Conservation (phyloP, 2,329 filamentous ascomycete species). For the Chrysoporthe puriensis region DNA sequence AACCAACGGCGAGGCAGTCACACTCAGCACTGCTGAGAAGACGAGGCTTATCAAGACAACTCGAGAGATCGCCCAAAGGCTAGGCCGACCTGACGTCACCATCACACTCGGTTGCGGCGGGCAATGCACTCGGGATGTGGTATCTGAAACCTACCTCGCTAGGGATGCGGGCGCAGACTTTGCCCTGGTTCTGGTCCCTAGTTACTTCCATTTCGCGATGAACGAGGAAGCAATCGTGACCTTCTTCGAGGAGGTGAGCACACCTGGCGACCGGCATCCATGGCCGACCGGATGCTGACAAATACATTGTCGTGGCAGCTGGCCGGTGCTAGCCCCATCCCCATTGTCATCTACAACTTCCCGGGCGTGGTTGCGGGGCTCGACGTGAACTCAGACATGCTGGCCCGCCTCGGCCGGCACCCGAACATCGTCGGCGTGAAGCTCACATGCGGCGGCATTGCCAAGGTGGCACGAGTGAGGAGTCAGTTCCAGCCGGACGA, state of each 20-base stretch:
- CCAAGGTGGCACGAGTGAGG: slow-evolving; percentile 65
- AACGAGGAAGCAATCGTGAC: slow-evolving; percentile 60
- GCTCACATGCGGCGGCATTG: slow-evolving; percentile 72
- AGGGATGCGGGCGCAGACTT: slow-evolving; percentile 67
- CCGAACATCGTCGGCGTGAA: slow-evolving; percentile 72
- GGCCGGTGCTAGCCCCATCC: slow-evolving; percentile 62
- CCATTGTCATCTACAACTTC: slow-evolving; percentile 75
- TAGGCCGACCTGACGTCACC: slow-evolving; percentile 59
- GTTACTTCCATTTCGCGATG: slow-evolving; percentile 71
- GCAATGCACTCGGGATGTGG: slow-evolving; percentile 67
- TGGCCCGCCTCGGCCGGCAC: slow-evolving; percentile 60
- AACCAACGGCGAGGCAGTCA: slow-evolving; percentile 75
- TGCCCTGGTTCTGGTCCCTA: slow-evolving; percentile 69
- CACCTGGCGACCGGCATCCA: slow-evolving; percentile 35
- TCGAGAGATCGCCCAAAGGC: slow-evolving; percentile 60
- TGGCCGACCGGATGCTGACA: background rate
- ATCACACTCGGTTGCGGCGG: slow-evolving; percentile 70
- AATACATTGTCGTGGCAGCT: slow-evolving; percentile 36
- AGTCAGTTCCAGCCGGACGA: slow-evolving; percentile 50
- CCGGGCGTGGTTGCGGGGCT: slow-evolving; percentile 68
- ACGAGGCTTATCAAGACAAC: slow-evolving; percentile 63
- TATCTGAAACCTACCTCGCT: slow-evolving; percentile 66
- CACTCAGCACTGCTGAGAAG: slow-evolving; percentile 67
- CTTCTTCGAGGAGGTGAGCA: slow-evolving; percentile 59
- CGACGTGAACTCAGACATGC: slow-evolving; percentile 69